These are phyloP conservation scores for Pseudocercospora ulei DNA, from an alignment of 2,329 filamentous ascomycete genomes.

Conservation along the genomic window DNA sequence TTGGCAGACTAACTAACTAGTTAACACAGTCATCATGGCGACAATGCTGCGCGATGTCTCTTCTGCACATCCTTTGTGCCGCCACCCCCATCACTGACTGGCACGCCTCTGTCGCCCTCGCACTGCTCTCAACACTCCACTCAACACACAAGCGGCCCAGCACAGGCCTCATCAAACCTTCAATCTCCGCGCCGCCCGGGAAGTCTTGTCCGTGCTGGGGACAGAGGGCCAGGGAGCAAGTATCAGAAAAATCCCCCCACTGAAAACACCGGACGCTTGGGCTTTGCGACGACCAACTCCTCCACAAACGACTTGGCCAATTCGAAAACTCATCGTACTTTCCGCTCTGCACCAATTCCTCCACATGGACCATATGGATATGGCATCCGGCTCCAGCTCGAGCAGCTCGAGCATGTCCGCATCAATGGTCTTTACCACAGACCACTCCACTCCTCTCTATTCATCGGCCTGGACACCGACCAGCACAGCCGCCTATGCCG, in stretches of 20 bases:
- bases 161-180: no score
- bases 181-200: constrained; percentile 4
- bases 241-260: no score
- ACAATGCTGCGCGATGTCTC: no score
- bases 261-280: no score
- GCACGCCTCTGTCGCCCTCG: no score
- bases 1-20: no score
- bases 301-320: neutral
- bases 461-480: constrained; percentile 62
- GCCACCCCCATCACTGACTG: no score
- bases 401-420: constrained; percentile 31
- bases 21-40: no score
- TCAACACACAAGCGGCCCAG: no score
- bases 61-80: no score
- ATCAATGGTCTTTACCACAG: constrained; percentile 54
- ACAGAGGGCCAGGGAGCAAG: neutral
- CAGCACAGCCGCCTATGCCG: constrained; percentile 62
- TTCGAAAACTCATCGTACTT: neutral
- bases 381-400: constrained; percentile 7
- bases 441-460: constrained; percentile 53
- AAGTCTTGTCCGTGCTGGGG: neutral
- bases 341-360: neutral
- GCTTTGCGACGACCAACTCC: neutral
- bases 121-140: no score
- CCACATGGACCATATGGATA: constrained; percentile 17